These are phyloP conservation scores for Pezicula neosporulosa DNA, from an alignment of 2,329 filamentous ascomycete species.

Conservation along the genomic window DNA sequence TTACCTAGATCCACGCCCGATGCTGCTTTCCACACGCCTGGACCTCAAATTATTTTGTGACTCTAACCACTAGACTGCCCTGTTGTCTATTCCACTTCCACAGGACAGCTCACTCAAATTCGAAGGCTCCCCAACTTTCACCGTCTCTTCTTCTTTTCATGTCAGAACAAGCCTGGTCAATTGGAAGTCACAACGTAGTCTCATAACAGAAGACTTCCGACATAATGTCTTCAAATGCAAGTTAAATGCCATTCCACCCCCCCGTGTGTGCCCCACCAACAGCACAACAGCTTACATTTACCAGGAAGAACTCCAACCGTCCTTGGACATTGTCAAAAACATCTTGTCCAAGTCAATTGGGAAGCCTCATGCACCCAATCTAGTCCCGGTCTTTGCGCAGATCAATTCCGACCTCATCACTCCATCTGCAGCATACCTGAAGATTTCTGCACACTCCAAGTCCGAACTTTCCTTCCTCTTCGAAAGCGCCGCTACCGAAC, in stretches of 20 bases:
- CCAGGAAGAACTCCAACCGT: constrained; percentile 52
- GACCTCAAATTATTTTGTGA: too few relatives aligned
- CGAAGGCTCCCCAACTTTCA: background rate
- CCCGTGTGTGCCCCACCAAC: background rate
- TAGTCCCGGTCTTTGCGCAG: constrained; percentile 78
- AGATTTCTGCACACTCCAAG: constrained; percentile 71
- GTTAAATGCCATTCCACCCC: constrained; percentile 16
- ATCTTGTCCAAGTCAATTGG: constrained; percentile 48
- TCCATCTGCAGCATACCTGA: constrained; percentile 91
- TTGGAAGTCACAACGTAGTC: constrained; percentile 1
- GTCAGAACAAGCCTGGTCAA: constrained; percentile 1
- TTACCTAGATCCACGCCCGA: too few relatives aligned
- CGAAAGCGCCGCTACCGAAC: constrained; percentile 92
- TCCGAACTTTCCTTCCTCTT: constrained; percentile 89
- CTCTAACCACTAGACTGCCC: too few relatives aligned
- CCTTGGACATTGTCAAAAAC: constrained; percentile 55
- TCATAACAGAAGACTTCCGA: background rate
- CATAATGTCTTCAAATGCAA: constrained; percentile 23
- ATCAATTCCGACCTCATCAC: constrained; percentile 92
- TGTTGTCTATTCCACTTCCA: too few relatives aligned
- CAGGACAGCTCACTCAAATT: background rate
- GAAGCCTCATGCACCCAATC: constrained; percentile 60
- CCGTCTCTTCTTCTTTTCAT: background rate
- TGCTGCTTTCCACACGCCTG: too few relatives aligned
- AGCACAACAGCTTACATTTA: constrained; percentile 18